Evolutionary conservation across 257 asterid species (phyloP).

Genomic region (Scutellaria minor): DNA sequence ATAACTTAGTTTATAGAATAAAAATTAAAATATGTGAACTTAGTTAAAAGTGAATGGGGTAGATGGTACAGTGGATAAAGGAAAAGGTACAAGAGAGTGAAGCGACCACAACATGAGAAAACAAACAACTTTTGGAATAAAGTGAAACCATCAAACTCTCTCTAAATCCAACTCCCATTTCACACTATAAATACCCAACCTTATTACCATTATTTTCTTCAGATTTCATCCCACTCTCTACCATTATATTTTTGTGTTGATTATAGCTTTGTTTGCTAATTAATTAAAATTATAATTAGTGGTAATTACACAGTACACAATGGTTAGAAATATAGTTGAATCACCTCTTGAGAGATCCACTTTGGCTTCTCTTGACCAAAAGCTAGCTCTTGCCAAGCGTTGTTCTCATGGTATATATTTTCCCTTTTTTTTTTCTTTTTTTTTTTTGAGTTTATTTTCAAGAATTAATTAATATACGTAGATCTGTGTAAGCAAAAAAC

Average conservation of each 20-base stretch:
- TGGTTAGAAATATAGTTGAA: slow-evolving; percentile 46
- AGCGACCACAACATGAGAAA: slow-evolving; percentile 20
- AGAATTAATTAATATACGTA: neutral
- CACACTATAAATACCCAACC: slow-evolving; percentile 29
- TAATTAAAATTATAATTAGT: neutral
- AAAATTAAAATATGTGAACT: too few relatives aligned
- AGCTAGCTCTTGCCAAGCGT: slow-evolving; percentile 73
- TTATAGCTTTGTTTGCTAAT: neutral
- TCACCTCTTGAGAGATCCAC: slow-evolving; percentile 45
- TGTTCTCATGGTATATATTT: slow-evolving; percentile 72
- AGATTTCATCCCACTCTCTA: neutral
- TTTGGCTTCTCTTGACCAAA: slow-evolving; percentile 64
- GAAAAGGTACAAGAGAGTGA: neutral
- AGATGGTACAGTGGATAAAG: neutral
- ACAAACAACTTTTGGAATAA: slow-evolving; percentile 25
- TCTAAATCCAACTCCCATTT: neutral
- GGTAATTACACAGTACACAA: neutral
- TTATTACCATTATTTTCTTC: neutral
- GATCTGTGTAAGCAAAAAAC: too few relatives aligned
- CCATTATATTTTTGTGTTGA: neutral
- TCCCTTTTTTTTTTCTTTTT: too few relatives aligned
- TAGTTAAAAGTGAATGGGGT: neutral
- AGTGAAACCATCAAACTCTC: slow-evolving; percentile 38
- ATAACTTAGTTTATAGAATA: too few relatives aligned
- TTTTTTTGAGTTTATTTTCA: neutral